Evolutionary conservation across 108 stramenopile genomes (phyloP), one percentile per base, ranked within the genome.

Genomic region (Cafeteria roenbergensis): DNA sequence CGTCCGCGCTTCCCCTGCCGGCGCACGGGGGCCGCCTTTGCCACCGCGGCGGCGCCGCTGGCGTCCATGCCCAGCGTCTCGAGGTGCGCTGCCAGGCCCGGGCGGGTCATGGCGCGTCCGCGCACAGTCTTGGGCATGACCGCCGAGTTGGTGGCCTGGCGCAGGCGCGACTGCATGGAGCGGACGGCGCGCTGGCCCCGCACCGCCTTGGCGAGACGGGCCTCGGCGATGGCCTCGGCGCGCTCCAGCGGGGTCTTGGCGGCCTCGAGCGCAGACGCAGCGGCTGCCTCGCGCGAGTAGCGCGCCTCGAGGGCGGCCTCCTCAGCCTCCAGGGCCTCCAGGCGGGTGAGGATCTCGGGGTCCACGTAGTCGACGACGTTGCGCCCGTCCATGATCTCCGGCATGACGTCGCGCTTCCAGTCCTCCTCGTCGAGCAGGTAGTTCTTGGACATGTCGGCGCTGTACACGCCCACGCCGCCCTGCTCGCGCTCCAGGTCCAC

Each of bases 331-430:
- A 95, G 76, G 0, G 82, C 84, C n/a, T 64, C 80, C 37, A 95
- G 78, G 58, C 80, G 84, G 33, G 75, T 82, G 34, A 85, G 82
- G 65, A 95, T 91, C 63, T 91, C 91, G 28, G 89, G 86, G 67
- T 95, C 94, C 33, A 95, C 69, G 64, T 75, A 98, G 72, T 98
- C 97, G 27, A 86, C 86, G 68, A 98, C 89, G 72, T 98, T 98
- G 82, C 91, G 94, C n/a, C 97, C 97, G 75, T 98, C 92, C 66
- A 95, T 79, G 64, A 98, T 93, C 71, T 98, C 88, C 20, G 97
- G 97, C 60, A 94, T 88, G 35, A 82, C 81, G 75, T 99, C 97
- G 70, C 87, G 89, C 61, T 76, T 77, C 90, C 91, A 95, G 36
- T 89, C 87, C 25, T 88, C 88, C 51, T 90, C 80, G 70, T 82